Evolutionary conservation across 345 rosid genomes (phyloP).

Genomic region (Lepidium aucheri): DNA sequence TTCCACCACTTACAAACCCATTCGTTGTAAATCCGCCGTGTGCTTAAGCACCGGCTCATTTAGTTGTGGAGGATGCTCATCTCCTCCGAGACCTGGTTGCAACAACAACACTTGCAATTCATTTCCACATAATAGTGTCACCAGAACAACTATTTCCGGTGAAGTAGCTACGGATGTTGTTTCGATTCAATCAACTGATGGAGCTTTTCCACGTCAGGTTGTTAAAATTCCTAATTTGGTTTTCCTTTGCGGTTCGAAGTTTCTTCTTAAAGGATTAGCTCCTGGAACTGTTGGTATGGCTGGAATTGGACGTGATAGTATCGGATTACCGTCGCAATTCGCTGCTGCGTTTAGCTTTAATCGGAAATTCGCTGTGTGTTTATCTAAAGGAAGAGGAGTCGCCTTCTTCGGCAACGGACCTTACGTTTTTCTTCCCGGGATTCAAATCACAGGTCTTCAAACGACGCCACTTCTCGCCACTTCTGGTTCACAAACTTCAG

Average conservation of each 20-base stretch:
- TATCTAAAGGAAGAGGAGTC: conserved; percentile 39
- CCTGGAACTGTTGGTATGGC: conserved; percentile 47
- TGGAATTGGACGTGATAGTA: conserved; percentile 47
- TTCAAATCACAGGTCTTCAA: conserved; percentile 34
- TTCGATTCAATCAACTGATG: conserved; percentile 53
- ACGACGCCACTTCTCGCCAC: conserved; percentile 54
- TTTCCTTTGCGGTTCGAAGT: conserved; percentile 37
- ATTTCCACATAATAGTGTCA: conserved; percentile 40
- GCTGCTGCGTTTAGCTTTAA: conserved; percentile 46
- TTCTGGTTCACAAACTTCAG: conserved; percentile 51
- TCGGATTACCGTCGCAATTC: conserved; percentile 46
- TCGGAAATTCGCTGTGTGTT: conserved; percentile 55
- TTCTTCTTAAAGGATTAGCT: conserved; percentile 44
- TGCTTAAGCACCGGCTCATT: conserved; percentile 44
- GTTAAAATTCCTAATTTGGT: conserved; percentile 33
- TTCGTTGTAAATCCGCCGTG: conserved; percentile 45
- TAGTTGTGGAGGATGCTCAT: conserved; percentile 42
- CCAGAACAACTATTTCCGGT: conserved; percentile 36
- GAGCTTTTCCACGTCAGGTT: conserved; percentile 47
- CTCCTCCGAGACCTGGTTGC: conserved; percentile 56
- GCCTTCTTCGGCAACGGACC: conserved; percentile 55
- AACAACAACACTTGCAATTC: conserved; percentile 57
- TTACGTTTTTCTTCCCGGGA: conserved; percentile 44
- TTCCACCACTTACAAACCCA: conserved; percentile 50
- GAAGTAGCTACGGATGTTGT: conserved; percentile 54